phyloP scores from a whole-genome alignment of 2,329 filamentous ascomycete species.

The Ceratocystis colombiana region DNA sequence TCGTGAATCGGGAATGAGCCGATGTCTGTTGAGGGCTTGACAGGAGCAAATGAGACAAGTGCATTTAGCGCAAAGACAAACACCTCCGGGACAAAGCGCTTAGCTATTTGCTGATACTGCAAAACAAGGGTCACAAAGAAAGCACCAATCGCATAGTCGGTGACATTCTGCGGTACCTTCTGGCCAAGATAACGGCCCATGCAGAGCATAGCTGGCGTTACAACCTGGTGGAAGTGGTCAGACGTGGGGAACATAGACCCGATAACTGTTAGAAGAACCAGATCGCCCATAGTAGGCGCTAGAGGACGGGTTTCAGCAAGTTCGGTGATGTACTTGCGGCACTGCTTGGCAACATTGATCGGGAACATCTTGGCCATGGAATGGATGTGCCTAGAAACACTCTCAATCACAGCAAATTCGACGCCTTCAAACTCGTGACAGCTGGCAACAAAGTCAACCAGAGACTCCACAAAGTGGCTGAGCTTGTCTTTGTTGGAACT shows the following conservation, averaged over 20 bases:
- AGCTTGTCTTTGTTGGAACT: conserved; percentile 78
- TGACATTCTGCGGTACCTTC: conserved; percentile 53
- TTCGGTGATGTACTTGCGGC: conserved; percentile 61
- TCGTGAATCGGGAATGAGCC: conserved; percentile 54
- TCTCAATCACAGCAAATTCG: conserved; percentile 62
- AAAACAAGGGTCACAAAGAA: conserved; percentile 70
- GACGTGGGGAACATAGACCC: conserved; percentile 84
- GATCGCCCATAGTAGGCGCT: conserved; percentile 49
- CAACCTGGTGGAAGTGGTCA: conserved; percentile 92
- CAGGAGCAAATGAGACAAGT: conserved; percentile 55
- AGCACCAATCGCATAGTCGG: conserved; percentile 61
- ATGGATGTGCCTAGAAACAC: conserved; percentile 78
- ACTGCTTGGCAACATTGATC: conserved; percentile 63
- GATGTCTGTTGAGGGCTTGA: conserved; percentile 37
- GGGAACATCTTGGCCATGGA: conserved; percentile 82
- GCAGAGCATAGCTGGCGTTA: conserved; percentile 79
- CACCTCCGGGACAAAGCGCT: conserved; percentile 81
- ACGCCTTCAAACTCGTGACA: conserved; percentile 35
- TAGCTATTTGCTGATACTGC: conserved; percentile 73
- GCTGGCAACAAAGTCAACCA: conserved; percentile 53
- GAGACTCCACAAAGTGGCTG: conserved; percentile 51
- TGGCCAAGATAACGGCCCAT: conserved; percentile 76
- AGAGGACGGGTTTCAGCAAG: conserved; percentile 42
- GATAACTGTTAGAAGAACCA: conserved; percentile 74
- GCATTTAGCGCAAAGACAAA: conserved; percentile 72